These are phyloP conservation scores for Blastocystis sp. DNA, from an alignment of 352 stramenopile species.

Conservation along the genomic window DNA sequence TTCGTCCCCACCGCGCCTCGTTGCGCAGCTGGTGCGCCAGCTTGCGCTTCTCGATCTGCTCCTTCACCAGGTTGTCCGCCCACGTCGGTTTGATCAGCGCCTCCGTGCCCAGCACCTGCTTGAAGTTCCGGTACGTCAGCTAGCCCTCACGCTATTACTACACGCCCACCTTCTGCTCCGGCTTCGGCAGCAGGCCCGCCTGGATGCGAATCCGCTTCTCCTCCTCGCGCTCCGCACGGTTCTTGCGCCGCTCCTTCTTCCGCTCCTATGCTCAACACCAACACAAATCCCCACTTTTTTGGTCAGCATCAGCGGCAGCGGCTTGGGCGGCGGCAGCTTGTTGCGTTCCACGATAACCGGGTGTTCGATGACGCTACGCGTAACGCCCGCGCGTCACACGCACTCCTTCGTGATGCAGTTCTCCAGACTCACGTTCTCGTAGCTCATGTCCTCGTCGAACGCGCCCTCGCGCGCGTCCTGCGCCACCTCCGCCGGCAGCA, in stretches of 20 bases:
- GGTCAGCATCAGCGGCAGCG: slow-evolving; percentile 28
- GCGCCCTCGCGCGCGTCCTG: not conserved
- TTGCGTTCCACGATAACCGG: slow-evolving; percentile 41
- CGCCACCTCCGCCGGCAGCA: slow-evolving; percentile 32
- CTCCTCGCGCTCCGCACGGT: slow-evolving; percentile 50
- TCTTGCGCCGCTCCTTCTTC: slow-evolving; percentile 54
- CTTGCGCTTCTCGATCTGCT: slow-evolving; percentile 57
- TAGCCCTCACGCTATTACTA: slow-evolving; percentile 14
- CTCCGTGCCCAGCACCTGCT: slow-evolving; percentile 31
- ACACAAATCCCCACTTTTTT: slow-evolving; percentile 16
- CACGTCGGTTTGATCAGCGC: slow-evolving; percentile 12
- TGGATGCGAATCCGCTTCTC: slow-evolving; percentile 48
- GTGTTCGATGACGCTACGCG: slow-evolving; percentile 27
- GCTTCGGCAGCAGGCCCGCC: not conserved
- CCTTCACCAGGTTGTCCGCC: slow-evolving; percentile 26
- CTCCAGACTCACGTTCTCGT: slow-evolving; percentile 15
- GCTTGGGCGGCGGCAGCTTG: not conserved
- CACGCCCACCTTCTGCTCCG: slow-evolving; percentile 39
- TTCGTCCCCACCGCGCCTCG: slow-evolving; percentile 23
- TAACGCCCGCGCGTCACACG: not conserved
- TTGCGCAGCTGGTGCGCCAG: slow-evolving; percentile 46
- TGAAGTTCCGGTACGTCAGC: slow-evolving; percentile 51
- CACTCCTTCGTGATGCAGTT: slow-evolving; percentile 61
- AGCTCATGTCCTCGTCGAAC: slow-evolving; percentile 17
- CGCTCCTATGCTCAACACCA: slow-evolving; percentile 1